Conservation (phyloP, 225 moss, liverwort and hornwort species). For the Takakia lepidozioides region DNA sequence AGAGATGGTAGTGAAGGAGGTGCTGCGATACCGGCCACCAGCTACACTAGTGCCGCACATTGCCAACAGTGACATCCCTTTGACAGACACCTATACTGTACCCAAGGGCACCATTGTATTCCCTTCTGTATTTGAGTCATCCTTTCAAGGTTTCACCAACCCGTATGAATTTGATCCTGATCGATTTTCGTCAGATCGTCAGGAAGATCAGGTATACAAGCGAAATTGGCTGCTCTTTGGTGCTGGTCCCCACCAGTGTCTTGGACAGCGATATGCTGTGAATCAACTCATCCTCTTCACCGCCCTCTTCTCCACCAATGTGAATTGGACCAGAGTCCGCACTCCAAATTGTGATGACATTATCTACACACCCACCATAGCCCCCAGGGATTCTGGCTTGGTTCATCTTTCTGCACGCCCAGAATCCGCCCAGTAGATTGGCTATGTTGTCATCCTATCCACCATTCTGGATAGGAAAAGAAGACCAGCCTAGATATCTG, state of each 20-base stretch:
- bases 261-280: constrained; percentile 92
- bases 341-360: constrained; percentile 73
- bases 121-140: constrained; percentile 78
- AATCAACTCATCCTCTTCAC: constrained; percentile 77
- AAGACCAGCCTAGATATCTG: too few relatives aligned
- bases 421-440: too few relatives aligned
- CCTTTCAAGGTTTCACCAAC: constrained; percentile 84
- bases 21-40: constrained; percentile 52
- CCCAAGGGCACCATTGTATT: constrained; percentile 84
- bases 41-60: constrained; percentile 86
- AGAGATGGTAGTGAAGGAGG: constrained; percentile 79
- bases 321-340: constrained; percentile 45
- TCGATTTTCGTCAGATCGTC: constrained; percentile 54
- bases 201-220: constrained; percentile 69
- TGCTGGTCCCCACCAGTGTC: constrained; percentile 80
- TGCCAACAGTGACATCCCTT: constrained; percentile 41
- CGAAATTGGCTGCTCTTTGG: constrained; percentile 84
- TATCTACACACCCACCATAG: constrained; percentile 73
- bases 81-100: constrained; percentile 69
- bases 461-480: too few relatives aligned
- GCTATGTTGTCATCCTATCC: too few relatives aligned
- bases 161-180: constrained; percentile 76
- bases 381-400: constrained; percentile 76
- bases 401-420: constrained; percentile 29
- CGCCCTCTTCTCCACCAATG: constrained; percentile 47